These are phyloP conservation scores for Davidsoniella australis DNA, from an alignment of 2,329 filamentous ascomycete genomes.

Conservation along the genomic window DNA sequence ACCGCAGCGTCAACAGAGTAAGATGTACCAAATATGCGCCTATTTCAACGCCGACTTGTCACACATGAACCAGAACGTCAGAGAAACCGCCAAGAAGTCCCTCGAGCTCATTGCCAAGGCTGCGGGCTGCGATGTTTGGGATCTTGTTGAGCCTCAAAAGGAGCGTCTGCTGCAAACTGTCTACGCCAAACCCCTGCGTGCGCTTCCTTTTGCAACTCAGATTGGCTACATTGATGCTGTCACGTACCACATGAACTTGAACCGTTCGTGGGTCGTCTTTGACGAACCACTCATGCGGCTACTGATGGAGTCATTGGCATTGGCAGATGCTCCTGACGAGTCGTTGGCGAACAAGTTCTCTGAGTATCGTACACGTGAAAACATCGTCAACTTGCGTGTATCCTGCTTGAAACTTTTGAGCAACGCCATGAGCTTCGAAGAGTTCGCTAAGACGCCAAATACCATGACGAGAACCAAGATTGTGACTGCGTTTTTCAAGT, in stretches of 20 bases:
- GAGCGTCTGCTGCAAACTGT: slow-evolving; percentile 81
- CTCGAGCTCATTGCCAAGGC: slow-evolving; percentile 69
- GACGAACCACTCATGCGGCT: slow-evolving; percentile 82
- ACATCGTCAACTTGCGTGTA: slow-evolving; percentile 79
- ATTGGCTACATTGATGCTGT: slow-evolving; percentile 98
- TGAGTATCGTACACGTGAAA: slow-evolving; percentile 89
- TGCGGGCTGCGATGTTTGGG: slow-evolving; percentile 62
- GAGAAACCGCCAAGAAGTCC: slow-evolving; percentile 67
- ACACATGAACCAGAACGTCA: slow-evolving; percentile 91
- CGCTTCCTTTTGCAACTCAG: slow-evolving; percentile 83
- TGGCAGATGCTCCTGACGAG: slow-evolving; percentile 90
- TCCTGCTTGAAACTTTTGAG: slow-evolving; percentile 87
- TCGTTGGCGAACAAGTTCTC: slow-evolving; percentile 79
- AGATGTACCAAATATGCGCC: slow-evolving; percentile 50
- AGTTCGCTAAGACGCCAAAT: slow-evolving; percentile 66
- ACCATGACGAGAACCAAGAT: slow-evolving; percentile 48
- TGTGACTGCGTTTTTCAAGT: slow-evolving; percentile 95
- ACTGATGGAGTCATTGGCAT: slow-evolving; percentile 79
- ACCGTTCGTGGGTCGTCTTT: slow-evolving; percentile 76
- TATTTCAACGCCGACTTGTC: slow-evolving; percentile 77
- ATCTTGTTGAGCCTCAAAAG: slow-evolving; percentile 77
- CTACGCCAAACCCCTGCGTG: slow-evolving; percentile 84
- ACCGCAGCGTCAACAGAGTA: slow-evolving; percentile 33
- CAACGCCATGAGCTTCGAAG: slow-evolving; percentile 82
- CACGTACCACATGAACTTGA: slow-evolving; percentile 81